Conservation (phyloP, 1,284 basidiomycete species). For the Ustilago loliicola region DNA sequence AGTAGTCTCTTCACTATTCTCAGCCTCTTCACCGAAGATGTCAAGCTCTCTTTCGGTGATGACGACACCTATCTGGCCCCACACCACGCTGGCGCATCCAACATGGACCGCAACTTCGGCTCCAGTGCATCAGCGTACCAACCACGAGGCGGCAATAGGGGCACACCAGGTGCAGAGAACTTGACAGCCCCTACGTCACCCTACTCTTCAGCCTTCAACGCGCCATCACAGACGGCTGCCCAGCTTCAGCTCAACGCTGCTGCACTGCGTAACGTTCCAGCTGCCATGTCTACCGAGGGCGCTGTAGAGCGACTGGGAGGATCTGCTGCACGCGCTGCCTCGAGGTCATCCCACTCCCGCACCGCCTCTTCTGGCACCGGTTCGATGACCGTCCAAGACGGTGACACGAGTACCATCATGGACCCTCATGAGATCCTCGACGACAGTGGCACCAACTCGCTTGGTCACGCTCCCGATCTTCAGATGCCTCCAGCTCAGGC, state of each 20-base stretch:
- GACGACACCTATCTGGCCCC: conserved; percentile 30
- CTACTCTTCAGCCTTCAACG: conserved; percentile 47
- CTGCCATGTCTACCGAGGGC: conserved; percentile 48
- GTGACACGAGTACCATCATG: conserved; percentile 50
- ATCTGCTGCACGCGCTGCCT: conserved; percentile 1
- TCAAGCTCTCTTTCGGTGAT: conserved; percentile 79
- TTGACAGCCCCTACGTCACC: conserved; percentile 40
- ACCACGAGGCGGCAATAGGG: conserved; percentile 6
- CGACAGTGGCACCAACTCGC: conserved; percentile 20
- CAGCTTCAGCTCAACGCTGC: conserved; percentile 62
- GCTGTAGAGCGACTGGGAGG: conserved; percentile 49
- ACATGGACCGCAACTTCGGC: conserved; percentile 30
- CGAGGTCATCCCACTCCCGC: conserved; percentile 21
- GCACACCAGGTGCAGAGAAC: conserved; percentile 22
- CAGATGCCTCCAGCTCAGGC: conserved; percentile 63
- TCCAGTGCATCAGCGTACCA: conserved; percentile 3
- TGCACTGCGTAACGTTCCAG: conserved; percentile 56
- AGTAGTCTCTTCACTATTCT: conserved; percentile 97
- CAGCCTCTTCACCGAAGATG: conserved; percentile 94
- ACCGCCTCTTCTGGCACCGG: conserved; percentile 38
- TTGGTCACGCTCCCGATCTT: conserved; percentile 48
- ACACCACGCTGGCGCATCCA: conserved; percentile 9
- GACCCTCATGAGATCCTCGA: conserved; percentile 29
- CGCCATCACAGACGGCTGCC: conserved; percentile 39
- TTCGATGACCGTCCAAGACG: conserved; percentile 44